phyloP scores from a whole-genome alignment of 768 basidiomycete genomes.

The Pholiota microspora region DNA sequence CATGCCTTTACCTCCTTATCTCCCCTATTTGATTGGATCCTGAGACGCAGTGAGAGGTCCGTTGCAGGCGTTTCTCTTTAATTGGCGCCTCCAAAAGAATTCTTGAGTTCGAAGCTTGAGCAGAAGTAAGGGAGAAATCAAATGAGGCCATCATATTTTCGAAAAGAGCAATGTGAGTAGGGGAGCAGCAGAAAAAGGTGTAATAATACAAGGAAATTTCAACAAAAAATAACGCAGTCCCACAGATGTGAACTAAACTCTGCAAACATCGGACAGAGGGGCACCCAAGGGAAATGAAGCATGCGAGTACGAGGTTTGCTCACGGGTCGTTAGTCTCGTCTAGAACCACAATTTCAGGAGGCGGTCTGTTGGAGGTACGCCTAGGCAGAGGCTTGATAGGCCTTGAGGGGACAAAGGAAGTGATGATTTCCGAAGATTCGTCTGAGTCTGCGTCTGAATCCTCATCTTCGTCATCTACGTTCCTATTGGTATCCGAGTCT shows the following conservation, averaged over 20 bases:
- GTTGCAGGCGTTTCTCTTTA: too few relatives aligned
- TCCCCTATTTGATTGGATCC: too few relatives aligned
- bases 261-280: neutral
- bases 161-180: neutral
- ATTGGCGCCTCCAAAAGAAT: too few relatives aligned
- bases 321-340: constrained; percentile 18
- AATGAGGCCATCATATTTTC: neutral
- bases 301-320: neutral
- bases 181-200: neutral
- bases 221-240: neutral
- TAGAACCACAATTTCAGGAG: constrained; percentile 31
- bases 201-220: neutral
- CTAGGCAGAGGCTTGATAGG: constrained; percentile 48
- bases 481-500: constrained; percentile 16
- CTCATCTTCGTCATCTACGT: constrained; percentile 20
- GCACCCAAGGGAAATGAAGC: neutral
- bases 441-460: constrained; percentile 34
- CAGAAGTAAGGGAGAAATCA: too few relatives aligned
- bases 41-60: too few relatives aligned
- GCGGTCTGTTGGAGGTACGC: constrained; percentile 25
- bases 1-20: too few relatives aligned
- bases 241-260: neutral
- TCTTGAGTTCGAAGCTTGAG: too few relatives aligned
- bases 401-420: constrained; percentile 37
- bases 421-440: constrained; percentile 36